Evolutionary conservation across 2,329 filamentous ascomycete species (phyloP), one percentile per base, ranked within the genome.

Genomic region (Fusarium siculi): DNA sequence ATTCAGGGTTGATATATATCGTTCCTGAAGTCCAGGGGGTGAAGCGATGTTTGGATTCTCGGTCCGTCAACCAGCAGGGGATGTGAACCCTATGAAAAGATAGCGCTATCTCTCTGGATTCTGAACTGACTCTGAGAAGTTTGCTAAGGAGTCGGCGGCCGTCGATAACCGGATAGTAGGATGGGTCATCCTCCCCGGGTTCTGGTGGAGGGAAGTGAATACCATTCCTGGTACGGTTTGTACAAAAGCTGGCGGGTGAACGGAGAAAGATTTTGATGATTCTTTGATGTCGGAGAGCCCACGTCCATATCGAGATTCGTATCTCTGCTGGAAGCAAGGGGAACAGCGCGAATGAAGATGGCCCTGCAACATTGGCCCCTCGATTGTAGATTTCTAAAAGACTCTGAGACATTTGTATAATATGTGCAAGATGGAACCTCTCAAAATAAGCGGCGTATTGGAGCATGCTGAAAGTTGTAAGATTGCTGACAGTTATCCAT

Each of bases 341-440:
- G 28, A 60, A 60, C 7, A 10, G 14, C 0, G 18, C 9, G 28
- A 60, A 60, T 1, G n/a, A 34, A 4, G 47, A 28, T 15, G 7
- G 23, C 7, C 50, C 14, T n/a, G 2, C 14, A 25, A 21, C 4
- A 3, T n/a, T 21, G 2, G 23, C 2, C 18, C 0, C 4, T 2
- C 10, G 25, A 3, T 19, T 36, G 5, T 34, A 28, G 8, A 55
- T 34, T 4, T 55, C 18, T 5, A 19, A 16, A 19, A 23, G 57
- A 4, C 18, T 30, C 3, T n/a, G 30, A 36, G 28, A n/a, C 23
- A 54, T 54, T 54, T n/a, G 7, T 12, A 28, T 2, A 4, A 28
- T 16, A 12, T n/a, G 7, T 8, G n/a, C 4, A 28, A 54, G 14
- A 28, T 12, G 4, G 40, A 6, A 2, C 11, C 16, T 19, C 2